Percentiles rank a stretch among this genome's conserved stretches.
phyloP scores from a whole-genome alignment of 345 rosid species.

The Boechera retrofracta region DNA sequence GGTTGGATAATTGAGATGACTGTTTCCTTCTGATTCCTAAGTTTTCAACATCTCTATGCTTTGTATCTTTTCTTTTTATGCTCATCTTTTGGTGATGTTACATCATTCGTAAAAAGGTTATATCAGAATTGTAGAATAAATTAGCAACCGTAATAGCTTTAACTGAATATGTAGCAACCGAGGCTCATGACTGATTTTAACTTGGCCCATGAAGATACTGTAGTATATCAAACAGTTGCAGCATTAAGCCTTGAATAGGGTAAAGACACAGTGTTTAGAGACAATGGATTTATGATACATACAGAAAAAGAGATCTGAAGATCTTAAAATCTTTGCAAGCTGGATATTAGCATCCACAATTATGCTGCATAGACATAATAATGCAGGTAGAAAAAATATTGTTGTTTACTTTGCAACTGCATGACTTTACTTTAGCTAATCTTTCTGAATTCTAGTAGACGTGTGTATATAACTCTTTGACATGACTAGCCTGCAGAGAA shows the following conservation, averaged over 20 bases:
- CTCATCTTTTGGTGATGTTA: slow-evolving; percentile 42
- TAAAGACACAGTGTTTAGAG: slow-evolving; percentile 32
- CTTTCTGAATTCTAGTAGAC: slow-evolving; percentile 45
- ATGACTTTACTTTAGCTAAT: slow-evolving; percentile 47
- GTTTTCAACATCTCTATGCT: slow-evolving; percentile 34
- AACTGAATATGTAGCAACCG: slow-evolving; percentile 8
- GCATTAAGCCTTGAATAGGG: slow-evolving; percentile 26
- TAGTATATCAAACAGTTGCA: slow-evolving; percentile 21
- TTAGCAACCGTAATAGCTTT: slow-evolving; percentile 10
- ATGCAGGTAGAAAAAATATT: slow-evolving; percentile 7
- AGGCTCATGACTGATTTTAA: slow-evolving; percentile 1
- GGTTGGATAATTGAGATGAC: slow-evolving; percentile 37
- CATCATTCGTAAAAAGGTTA: slow-evolving; percentile 12
- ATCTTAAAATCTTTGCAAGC: slow-evolving; percentile 8
- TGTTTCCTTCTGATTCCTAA: slow-evolving; percentile 38
- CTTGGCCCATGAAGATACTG: slow-evolving; percentile 13
- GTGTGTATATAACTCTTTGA: slow-evolving; percentile 53
- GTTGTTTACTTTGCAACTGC: slow-evolving; percentile 25
- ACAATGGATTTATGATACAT: slow-evolving; percentile 10
- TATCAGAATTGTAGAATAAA: background rate
- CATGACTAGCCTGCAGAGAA: slow-evolving; percentile 61
- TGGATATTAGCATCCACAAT: background rate
- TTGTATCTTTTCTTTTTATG: slow-evolving; percentile 27
- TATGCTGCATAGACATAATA: background rate
- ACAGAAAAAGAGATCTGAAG: slow-evolving; percentile 7